Base-by-base conservation (phyloP, 2,329 filamentous ascomycete species). In the Aspergillus tubingensis region DNA sequence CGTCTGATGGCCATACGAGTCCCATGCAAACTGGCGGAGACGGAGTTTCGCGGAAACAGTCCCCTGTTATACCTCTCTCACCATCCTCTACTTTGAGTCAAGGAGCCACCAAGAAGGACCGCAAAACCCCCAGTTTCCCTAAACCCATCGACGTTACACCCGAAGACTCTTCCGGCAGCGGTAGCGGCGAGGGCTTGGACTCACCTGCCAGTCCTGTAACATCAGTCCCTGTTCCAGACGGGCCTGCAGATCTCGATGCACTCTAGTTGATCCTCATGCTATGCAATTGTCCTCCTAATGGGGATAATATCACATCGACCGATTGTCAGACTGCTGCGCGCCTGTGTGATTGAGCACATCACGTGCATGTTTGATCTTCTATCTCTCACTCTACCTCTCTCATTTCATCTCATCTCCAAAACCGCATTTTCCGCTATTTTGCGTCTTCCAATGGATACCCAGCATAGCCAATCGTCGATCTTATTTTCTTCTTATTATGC, bases 151-250 rank as follows among this genome's bases (percentile, higher is more conserved):
- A 63, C 52, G 48, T 60, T 27, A 62, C 48, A 23, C 59, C 27
- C 5, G 68, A 71, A 39, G 70, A 74, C 54, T 72, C 72, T 15
- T 74, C 67, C 8, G 64, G 70, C 53, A 72, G 68, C 11, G 73
- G 70, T 43, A 71, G 72, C 55, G 68, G 65, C 17, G 71, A 72
- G 55, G 68, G 65, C 19, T 58, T 59, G 27, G 71, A 72, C 38
- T 74, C 71, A 8, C 63, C 67, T 6, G 64, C 63, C 19, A 72
- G 68, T 47, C 58, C 57, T 1, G 30, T 59, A 21, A 62, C 60
- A 13, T 62, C 63, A 7, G 51, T 65, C 17, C 57, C 56, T 43
- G 53, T 50, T 7, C 52, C 57, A 15, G 55, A 62, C 13, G 44
- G 41, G 6, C 53, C 56, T 17, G 36, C 54, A 6, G 51, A 59